These are phyloP conservation scores for Naganishia cerealis DNA, from an alignment of 1,284 basidiomycete genomes.

Conservation along the genomic window DNA sequence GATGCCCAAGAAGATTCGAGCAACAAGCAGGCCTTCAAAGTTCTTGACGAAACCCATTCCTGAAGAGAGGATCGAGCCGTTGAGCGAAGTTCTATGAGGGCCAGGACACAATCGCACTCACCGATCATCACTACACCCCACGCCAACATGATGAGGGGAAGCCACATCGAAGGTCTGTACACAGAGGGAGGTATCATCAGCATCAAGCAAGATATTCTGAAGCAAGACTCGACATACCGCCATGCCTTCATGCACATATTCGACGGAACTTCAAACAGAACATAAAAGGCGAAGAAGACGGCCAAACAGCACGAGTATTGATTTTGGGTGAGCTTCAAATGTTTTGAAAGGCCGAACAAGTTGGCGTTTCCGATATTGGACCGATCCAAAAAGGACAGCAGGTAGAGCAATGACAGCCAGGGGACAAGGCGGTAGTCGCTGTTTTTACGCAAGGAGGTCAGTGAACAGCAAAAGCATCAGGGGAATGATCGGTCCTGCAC, in stretches of 20 bases:
- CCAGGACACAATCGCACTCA: neutral
- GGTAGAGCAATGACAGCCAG: conserved; percentile 62
- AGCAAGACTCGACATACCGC: conserved; percentile 6
- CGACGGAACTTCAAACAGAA: conserved; percentile 67
- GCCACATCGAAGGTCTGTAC: conserved; percentile 40
- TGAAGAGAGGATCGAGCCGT: neutral
- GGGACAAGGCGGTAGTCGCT: conserved; percentile 42
- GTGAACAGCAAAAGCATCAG: neutral
- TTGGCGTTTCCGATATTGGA: conserved; percentile 78
- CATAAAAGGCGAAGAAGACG: conserved; percentile 64
- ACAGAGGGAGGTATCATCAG: neutral
- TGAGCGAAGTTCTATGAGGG: neutral
- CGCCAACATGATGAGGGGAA: conserved; percentile 45
- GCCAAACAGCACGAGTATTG: conserved; percentile 40
- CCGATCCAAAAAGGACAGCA: conserved; percentile 68
- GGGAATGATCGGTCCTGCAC: neutral
- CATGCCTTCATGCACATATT: conserved; percentile 59
- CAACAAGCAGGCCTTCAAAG: conserved; percentile 47
- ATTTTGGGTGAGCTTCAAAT: conserved; percentile 40
- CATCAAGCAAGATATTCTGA: neutral
- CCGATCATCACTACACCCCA: conserved; percentile 55
- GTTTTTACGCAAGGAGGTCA: neutral
- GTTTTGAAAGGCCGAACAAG: conserved; percentile 53
- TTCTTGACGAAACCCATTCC: conserved; percentile 52
- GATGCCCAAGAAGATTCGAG: conserved; percentile 45